Evolutionary conservation across 352 stramenopile species (phyloP), one percentile per base, ranked within the genome.

Genomic region (Albugo candida): DNA sequence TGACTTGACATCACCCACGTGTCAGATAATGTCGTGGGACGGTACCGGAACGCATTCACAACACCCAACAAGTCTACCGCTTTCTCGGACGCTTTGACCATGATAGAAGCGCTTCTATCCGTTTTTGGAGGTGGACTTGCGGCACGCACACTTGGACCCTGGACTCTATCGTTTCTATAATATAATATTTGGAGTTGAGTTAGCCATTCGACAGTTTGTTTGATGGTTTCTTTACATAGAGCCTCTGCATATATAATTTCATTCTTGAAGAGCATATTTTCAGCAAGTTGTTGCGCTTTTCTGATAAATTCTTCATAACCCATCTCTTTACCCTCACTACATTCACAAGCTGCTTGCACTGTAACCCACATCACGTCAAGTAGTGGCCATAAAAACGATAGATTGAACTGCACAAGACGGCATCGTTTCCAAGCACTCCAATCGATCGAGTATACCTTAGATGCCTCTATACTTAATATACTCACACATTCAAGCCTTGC

Each of bases 321-420:
- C 24, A 31, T 31, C 5, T 19, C 35, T 16, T 14, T 5, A 21
- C 8, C 56, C 65, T 50, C 54, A 41, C 35, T 55, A 50, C 12
- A 13, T 41, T 14, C 52, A 37, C 3, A 13, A 4, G 18, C 2
- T 46, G 42, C 10, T 13, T 78, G 64, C 2, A 58, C 58, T 13
- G 59, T 76, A 18, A 85, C 59, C 64, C 67, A 81, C 27, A 88
- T 51, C 43, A 74, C 76, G 58, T 88, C 73, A 38, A 84, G 62
- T 16, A 92, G 81, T 36, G 78, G 75, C 67, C 71, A 82, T 27
- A 77, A 60, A 18, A 92, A 53, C 43, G 69, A 78, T 31, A 83
- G 46, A 31, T 72, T 60, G 35, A 92, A 84, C 48, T 63, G 58
- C 19, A 67, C 56, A 19, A 73, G 56, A 39, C 67, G 70, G 3